Evolutionary conservation across 768 basidiomycete species (phyloP), one percentile per base, ranked within the genome.

Genomic region (Rhizopogon rudus): DNA sequence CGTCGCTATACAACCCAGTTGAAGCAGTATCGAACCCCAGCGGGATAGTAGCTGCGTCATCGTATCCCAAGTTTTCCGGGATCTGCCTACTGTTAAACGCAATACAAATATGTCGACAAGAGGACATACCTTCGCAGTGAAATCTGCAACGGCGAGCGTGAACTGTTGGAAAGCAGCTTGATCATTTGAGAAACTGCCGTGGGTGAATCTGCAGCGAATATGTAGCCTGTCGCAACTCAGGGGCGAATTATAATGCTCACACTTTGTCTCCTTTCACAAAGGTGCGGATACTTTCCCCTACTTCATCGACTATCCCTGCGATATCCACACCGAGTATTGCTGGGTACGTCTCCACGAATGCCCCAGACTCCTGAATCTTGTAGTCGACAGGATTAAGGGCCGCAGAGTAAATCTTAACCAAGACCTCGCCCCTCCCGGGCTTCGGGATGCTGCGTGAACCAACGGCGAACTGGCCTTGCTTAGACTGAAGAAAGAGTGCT

Each of bases 311-410:
- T 5, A 63, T 62, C 3, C 78, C 78, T 0, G 75, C 71, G 22
- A 67, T 63, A 37, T 76, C 75, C 9, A 52, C 29, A 1, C 75
- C 75, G 9, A 75, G 45, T 14, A 75, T 25, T n/a, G 65, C 63
- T 6, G 75, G 78, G 57, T 59, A 80, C 2, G 60, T 52, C 5
- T 73, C 60, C 16, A 73, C 53, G 43, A 73, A 68, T 0, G 58
- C 20, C 12, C 71, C 74, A 49, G 57, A 57, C 46, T 63, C 54
- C 44, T 70, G 71, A 25, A 75, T 60, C 60, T 69, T 69, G 13
- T 75, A 80, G 63, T 75, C 78, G 40, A 75, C 57, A 8, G 81
- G 81, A 60, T 82, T 81, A 9, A 82, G 69, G 2, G 70, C 76
- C 4, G 66, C 61, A 0, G 75, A 60, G 40, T 71, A 59, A 46